Evolutionary conservation across 768 basidiomycete genomes (phyloP), one percentile per base, ranked within the genome.

Genomic region (Chiua virens): DNA sequence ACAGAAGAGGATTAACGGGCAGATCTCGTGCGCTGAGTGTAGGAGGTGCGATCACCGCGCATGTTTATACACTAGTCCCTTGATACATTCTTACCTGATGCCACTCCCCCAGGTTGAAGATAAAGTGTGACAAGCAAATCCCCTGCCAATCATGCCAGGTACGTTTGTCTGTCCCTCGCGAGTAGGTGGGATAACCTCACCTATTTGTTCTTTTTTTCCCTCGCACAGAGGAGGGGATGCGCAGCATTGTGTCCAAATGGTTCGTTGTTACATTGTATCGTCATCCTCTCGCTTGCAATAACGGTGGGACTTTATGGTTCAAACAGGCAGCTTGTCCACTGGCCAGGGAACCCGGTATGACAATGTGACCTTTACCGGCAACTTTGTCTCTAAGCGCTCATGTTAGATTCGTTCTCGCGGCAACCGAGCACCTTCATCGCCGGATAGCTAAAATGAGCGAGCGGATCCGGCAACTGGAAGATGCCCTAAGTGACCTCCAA

Each of bases 1-100:
- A 63, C 72, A 82, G 64, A 89, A 87, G 71, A 81, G 87, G 58
- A 87, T 76, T 63, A 75, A 82, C 67, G 87, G 87, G 64, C 74
- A 88, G 77, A 84, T 88, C 67, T 85, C 83, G 66, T 88, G 86
- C 71, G 86, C 86, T 61, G 87, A 89, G 69, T 89, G 87, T 77
- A 81, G 87, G 79, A 79, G 78, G 78, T 82, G 79, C 79, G 85
- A 80, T 81, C 73, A 77, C 72, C 76, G 75, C 64, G 59, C 72
- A 68, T 69, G 48, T 52, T 34, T 42, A 49, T 54, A 52, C 59
- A 54, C 60, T 41, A 59, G 49, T 49, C 45, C 42, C 45, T 55
- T 59, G 60, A 51, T 50, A 50, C 58, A 53, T 45, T 59, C 48
- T 64, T 53, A 68, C 59, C 51, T 51, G 42, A 55, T 59, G 38